phyloP scores from a whole-genome alignment of 768 basidiomycete genomes.

The Omphalotus guepiniiformis region DNA sequence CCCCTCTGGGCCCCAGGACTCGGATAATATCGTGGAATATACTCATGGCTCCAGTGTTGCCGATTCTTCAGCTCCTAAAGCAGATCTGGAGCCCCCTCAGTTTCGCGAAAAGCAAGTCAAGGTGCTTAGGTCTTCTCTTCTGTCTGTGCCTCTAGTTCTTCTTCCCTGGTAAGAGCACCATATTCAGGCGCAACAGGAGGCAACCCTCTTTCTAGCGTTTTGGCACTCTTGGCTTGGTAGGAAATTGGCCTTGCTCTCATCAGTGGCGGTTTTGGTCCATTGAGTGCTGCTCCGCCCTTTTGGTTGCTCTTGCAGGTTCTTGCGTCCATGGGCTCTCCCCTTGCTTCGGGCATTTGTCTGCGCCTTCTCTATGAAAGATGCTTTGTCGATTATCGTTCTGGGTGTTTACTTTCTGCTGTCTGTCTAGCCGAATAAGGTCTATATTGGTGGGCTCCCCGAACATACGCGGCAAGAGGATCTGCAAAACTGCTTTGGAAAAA shows the following conservation, averaged over 20 bases:
- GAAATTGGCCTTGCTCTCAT: not conserved
- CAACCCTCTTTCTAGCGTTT: too few species aligned
- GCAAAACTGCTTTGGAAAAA: constrained; percentile 82
- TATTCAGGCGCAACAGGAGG: not conserved
- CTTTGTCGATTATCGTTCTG: constrained; percentile 42
- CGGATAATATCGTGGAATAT: constrained; percentile 31
- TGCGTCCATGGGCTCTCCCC: constrained; percentile 16
- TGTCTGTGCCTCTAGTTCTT: constrained; percentile 12
- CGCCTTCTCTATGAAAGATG: constrained; percentile 41
- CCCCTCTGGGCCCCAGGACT: constrained; percentile 27
- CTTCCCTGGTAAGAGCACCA: constrained; percentile 11
- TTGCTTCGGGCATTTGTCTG: constrained; percentile 31
- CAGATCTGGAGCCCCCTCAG: constrained; percentile 6
- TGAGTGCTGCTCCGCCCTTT: constrained; percentile 9
- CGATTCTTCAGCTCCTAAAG: constrained; percentile 21
- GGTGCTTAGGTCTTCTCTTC: constrained; percentile 71
- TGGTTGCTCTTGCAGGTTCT: constrained; percentile 18
- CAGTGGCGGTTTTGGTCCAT: constrained; percentile 3
- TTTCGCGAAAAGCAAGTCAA: constrained; percentile 75
- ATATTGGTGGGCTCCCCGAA: constrained; percentile 86
- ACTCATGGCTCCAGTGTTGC: constrained; percentile 47
- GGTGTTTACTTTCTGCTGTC: constrained; percentile 61
- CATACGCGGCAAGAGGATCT: constrained; percentile 83
- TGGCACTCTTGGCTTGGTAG: too few species aligned
- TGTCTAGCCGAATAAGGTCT: constrained; percentile 89